Conservation (phyloP, 495 filamentous ascomycete species). For the Podospora appendiculata region DNA sequence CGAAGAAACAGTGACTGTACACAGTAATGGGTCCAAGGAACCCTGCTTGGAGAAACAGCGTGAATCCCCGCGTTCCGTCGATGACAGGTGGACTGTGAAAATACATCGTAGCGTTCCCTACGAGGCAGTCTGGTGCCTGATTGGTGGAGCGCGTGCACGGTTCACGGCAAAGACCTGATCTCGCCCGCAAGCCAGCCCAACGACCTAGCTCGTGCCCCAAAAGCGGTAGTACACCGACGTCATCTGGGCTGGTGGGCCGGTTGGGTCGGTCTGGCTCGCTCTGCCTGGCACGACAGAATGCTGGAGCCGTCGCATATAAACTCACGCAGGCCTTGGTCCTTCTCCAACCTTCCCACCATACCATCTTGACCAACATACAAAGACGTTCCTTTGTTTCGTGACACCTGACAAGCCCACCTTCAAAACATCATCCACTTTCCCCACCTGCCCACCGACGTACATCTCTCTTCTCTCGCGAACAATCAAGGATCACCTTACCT, state of each 20-base stretch:
- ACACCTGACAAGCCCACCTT: background rate
- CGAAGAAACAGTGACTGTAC: too few species aligned
- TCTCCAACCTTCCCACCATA: background rate
- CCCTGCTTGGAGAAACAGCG: too few species aligned
- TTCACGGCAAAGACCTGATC: background rate
- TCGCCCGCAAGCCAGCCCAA: background rate
- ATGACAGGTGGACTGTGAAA: too few species aligned
- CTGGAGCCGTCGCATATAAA: conserved; percentile 1
- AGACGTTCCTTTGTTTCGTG: background rate
- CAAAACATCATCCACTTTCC: too few species aligned
- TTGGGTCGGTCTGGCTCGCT: background rate
- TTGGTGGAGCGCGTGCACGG: too few species aligned
- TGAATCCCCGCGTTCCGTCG: too few species aligned
- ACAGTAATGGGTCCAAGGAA: too few species aligned
- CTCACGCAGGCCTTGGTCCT: background rate
- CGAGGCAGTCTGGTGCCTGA: too few species aligned
- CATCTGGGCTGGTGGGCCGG: conserved; percentile 8
- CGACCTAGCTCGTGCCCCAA: background rate
- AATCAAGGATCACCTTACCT: background rate
- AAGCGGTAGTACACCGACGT: conserved; percentile 17
- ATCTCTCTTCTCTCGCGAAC: background rate
- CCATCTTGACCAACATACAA: background rate
- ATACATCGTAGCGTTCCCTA: too few species aligned
- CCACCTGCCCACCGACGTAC: too few species aligned
- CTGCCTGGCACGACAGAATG: background rate